Conservation (phyloP, 2,329 filamentous ascomycete species). For the Pyrenochaeta sp. region DNA sequence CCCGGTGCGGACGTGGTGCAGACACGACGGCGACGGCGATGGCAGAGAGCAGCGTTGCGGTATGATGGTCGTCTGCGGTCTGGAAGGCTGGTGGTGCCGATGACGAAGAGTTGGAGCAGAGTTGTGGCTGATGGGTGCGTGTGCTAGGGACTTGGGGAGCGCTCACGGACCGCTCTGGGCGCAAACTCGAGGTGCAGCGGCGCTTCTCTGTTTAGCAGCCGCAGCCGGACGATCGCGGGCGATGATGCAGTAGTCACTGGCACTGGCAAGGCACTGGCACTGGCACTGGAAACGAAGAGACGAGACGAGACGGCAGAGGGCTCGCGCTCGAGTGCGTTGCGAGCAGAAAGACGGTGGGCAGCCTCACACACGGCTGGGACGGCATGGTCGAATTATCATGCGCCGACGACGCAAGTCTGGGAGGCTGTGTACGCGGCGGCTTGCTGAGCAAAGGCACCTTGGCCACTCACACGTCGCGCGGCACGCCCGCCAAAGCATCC, state of each 20-base stretch:
- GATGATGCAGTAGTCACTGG: not conserved
- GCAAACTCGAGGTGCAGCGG: not conserved
- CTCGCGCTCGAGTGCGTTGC: conserved; percentile 3
- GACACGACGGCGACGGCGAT: not conserved
- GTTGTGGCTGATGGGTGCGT: conserved; percentile 26
- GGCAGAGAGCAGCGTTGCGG: conserved; percentile 1
- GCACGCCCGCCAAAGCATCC: conserved; percentile 13
- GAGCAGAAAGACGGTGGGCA: conserved; percentile 5
- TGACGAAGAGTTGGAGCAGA: conserved; percentile 28
- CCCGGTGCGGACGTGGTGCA: not conserved
- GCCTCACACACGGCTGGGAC: conserved; percentile 15
- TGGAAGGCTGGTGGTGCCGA: conserved; percentile 26
- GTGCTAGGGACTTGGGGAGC: conserved; percentile 9
- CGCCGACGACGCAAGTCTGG: conserved; percentile 15
- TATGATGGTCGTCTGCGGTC: conserved; percentile 1
- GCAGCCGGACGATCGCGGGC: conserved; percentile 2
- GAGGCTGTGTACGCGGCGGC: conserved; percentile 10
- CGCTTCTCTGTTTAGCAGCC: not conserved
- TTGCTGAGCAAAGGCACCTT: not conserved
- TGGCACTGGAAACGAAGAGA: too few species aligned
- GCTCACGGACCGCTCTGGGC: conserved; percentile 2
- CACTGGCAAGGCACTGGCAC: not conserved
- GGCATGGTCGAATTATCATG: conserved; percentile 8
- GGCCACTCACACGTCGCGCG: conserved; percentile 7
- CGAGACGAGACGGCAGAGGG: not conserved